Evolutionary conservation across 2,329 filamentous ascomycete genomes (phyloP).

Genomic region (Penicillium palitans): DNA sequence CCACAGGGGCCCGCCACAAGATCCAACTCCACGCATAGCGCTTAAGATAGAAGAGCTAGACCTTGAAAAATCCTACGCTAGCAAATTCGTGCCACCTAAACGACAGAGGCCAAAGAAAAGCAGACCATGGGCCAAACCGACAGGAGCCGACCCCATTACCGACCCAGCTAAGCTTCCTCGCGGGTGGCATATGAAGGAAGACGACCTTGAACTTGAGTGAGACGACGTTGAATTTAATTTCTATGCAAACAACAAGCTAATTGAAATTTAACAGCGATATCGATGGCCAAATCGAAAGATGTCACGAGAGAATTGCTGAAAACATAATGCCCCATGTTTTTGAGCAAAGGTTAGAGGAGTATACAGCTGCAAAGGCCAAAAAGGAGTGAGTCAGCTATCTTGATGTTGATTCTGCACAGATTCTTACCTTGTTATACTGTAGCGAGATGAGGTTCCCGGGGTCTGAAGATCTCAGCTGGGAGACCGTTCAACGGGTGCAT

Average conservation of each 20-base stretch:
- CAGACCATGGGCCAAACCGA: background rate
- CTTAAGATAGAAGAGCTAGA: conserved; percentile 1
- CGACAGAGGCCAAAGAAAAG: background rate
- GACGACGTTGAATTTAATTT: background rate
- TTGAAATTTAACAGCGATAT: background rate
- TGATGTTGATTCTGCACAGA: no score
- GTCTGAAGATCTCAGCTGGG: background rate
- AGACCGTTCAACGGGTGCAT: background rate
- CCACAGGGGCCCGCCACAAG: background rate
- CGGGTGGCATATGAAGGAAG: conserved; percentile 7
- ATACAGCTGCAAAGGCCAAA: background rate
- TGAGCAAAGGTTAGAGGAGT: background rate
- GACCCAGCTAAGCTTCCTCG: background rate
- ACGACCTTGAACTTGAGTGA: background rate
- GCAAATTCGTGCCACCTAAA: background rate
- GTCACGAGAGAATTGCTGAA: conserved; percentile 3
- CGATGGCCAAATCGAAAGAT: conserved; percentile 5
- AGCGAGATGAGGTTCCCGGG: background rate
- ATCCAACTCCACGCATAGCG: background rate
- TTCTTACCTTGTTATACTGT: background rate
- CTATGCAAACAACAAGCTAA: background rate
- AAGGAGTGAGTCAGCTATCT: background rate
- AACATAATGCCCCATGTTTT: conserved; percentile 6
- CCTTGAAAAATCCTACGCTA: background rate
- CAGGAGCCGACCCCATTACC: background rate